Base-by-base conservation (phyloP, 202 grass and related monocot species). In the Miscanthus sacchariflorus region DNA sequence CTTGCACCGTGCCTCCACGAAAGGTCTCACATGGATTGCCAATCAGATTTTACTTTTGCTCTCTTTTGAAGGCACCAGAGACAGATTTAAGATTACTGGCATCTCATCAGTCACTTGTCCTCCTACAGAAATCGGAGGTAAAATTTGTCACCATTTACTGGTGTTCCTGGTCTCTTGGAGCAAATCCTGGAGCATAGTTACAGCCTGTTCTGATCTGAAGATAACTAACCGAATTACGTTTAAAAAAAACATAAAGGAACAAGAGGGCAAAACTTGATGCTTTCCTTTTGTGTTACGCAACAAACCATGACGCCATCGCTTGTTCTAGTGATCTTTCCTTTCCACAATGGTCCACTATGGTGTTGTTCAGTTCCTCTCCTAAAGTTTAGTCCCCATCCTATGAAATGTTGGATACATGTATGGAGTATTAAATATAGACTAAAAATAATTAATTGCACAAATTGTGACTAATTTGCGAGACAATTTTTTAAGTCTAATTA, bases 281-380 rank as follows among this genome's bases (percentile, higher is more conserved):
- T 76, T 81, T 64, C 73, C 43, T 18, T 70, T 70, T 28, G 52
- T 77, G 56, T 74, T 35, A 44, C 63, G 12, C 74, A 84, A 50
- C 72, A 46, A 71, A 45, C 68, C 69, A 74, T 30, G 81, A 18
- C 38, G 43, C 10, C 49, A 24, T 50, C 73, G n/a, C 75, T 84
- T 78, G 74, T 49, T 67, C 33, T 43, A 54, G 40, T 56, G 40
- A 44, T 56, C 69, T 80, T 85, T 79, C 17, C 50, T 19, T 52
- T 52, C 67, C 81, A 54, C 49, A 52, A 40, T 42, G 56, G 81
- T 13, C 33, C 13, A 35, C 30, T 50, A 30, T 30, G 28, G 28
- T 30, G 28, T 30, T 1, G 28, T 30, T 30, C 2, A 30, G 28
- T 30, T 30, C 28, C 28, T 30, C 28, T 2, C 28, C 28, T 30